A percentile compares a stretch with the other conserved stretches of the same genome.
These are phyloP conservation scores for Aspergillus sp. DNA, from an alignment of 2,329 filamentous ascomycete genomes.

Conservation along the genomic window DNA sequence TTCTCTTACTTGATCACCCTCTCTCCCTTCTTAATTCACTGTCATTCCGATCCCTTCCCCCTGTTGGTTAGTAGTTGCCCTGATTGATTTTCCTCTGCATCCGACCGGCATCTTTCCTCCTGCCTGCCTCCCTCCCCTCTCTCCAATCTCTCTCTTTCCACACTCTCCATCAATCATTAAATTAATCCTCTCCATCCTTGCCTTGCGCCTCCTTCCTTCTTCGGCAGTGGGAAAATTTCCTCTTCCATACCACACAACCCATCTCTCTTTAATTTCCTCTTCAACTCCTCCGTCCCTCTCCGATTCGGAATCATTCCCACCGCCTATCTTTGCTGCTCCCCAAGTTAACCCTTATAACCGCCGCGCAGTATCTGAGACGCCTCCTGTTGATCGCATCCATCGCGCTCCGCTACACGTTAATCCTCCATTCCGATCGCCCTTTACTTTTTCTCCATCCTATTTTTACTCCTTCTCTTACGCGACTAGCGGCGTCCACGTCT, in stretches of 20 bases:
- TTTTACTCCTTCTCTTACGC: conserved; percentile 3
- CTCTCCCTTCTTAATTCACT: conserved; percentile 5
- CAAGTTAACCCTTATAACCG: conserved; percentile 8
- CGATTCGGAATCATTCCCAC: conserved; percentile 14
- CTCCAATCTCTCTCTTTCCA: conserved; percentile 5
- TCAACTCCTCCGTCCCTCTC: conserved; percentile 8
- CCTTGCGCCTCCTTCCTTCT: conserved; percentile 21
- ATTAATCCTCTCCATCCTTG: conserved; percentile 20
- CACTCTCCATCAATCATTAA: conserved; percentile 10
- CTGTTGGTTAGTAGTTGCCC: conserved; percentile 4
- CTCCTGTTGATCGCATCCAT: conserved; percentile 21
- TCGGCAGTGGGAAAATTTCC: not conserved
- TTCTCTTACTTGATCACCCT: not conserved
- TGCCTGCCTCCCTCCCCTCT: conserved; percentile 5
- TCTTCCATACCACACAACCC: not conserved
- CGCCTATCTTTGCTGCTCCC: conserved; percentile 9
- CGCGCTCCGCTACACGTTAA: conserved; percentile 18
- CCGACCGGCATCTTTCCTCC: conserved; percentile 9
- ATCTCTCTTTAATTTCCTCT: not conserved
- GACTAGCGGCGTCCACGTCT: not conserved
- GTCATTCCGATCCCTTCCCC: not conserved
- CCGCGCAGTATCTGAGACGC: conserved; percentile 11
- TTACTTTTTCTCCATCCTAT: conserved; percentile 12
- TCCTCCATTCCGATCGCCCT: conserved; percentile 7
- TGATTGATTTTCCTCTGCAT: conserved; percentile 10